These are phyloP conservation scores for Prunus armeniaca DNA, from an alignment of 306 rosid species.

Conservation along the genomic window DNA sequence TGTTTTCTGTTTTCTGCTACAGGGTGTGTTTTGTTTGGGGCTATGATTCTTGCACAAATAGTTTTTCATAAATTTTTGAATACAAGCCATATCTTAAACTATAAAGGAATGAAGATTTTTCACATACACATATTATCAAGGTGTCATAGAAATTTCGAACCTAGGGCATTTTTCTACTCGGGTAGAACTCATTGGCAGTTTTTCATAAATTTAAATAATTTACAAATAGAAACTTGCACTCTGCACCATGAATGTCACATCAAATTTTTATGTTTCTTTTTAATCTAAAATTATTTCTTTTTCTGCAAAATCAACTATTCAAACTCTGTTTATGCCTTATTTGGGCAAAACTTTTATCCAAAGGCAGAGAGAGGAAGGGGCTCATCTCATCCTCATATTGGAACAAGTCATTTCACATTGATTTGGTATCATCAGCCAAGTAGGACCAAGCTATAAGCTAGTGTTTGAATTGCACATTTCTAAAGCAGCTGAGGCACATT, in stretches of 20 bases:
- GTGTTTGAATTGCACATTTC: neutral
- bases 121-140: no score
- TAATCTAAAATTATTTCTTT: no score
- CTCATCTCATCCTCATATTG: neutral
- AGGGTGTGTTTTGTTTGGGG: no score
- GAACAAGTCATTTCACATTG: neutral
- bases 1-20: neutral
- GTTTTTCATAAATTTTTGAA: neutral
- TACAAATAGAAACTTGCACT: no score
- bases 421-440: neutral
- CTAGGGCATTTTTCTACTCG: rapidly evolving
- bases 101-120: rapidly evolving
- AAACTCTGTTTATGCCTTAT: no score
- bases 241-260: no score
- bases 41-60: neutral
- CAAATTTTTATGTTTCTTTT: no score
- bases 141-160: no score
- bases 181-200: rapidly evolving
- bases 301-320: neutral
- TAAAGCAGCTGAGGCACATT: constrained; percentile 4
- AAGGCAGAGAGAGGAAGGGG: no score
- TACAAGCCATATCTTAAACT: no score
- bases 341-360: no score
- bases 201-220: no score
- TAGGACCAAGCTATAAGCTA: neutral